These are phyloP conservation scores for Colletotrichum gigasporum DNA, from an alignment of 2,329 filamentous ascomycete genomes.

Conservation along the genomic window DNA sequence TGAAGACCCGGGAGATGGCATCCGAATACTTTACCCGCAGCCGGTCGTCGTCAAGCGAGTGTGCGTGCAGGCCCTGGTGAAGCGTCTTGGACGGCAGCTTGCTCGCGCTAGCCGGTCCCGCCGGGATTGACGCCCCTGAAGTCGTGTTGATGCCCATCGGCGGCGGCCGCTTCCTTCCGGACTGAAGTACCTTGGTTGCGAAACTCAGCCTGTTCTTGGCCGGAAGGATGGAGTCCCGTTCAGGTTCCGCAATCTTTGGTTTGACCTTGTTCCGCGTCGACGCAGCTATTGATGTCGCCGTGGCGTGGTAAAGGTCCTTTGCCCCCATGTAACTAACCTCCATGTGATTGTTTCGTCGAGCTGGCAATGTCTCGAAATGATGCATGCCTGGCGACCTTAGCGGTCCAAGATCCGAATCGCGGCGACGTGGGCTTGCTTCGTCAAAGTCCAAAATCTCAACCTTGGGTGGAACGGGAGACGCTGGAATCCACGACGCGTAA, in stretches of 20 bases:
- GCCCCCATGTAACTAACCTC: constrained; percentile 29
- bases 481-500: constrained; percentile 25
- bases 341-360: constrained; percentile 31
- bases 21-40: constrained; percentile 28
- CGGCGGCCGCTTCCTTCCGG: constrained; percentile 26
- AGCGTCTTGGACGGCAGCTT: neutral
- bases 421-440: constrained; percentile 21
- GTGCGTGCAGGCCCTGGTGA: constrained; percentile 8
- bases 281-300: constrained; percentile 35
- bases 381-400: constrained; percentile 30
- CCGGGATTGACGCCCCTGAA: neutral
- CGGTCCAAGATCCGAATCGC: constrained; percentile 27
- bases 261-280: constrained; percentile 14
- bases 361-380: constrained; percentile 33
- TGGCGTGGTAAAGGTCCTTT: constrained; percentile 38
- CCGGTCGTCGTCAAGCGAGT: constrained; percentile 25
- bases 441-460: constrained; percentile 23
- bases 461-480: constrained; percentile 26
- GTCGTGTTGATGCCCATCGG: constrained; percentile 26
- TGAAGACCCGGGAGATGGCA: constrained; percentile 25
- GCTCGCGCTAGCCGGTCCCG: neutral
- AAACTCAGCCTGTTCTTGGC: constrained; percentile 26
- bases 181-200: constrained; percentile 27
- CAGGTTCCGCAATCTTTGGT: constrained; percentile 2
- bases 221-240: neutral